Conservation (phyloP, 345 rosid genomes). For the Syzygium jambos region DNA sequence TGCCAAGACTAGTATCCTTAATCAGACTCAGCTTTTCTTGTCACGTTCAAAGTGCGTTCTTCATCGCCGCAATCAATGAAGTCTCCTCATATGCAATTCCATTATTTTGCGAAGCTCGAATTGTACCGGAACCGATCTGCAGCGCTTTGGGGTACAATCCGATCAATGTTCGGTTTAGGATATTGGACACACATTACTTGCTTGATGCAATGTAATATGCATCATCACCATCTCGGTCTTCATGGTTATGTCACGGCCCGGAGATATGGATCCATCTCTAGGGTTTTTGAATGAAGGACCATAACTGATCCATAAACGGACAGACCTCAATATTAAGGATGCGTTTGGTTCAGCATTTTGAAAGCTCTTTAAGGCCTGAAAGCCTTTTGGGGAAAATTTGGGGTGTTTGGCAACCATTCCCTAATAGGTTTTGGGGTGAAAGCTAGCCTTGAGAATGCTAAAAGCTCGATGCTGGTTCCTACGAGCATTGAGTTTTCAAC, state of each 20-base stretch:
- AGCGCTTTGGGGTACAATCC: neutral
- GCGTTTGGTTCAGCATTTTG: too few relatives aligned
- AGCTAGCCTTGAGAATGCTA: too few relatives aligned
- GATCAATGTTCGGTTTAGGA: neutral
- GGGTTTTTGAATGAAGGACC: too few relatives aligned
- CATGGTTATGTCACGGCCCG: neutral
- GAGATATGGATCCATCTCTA: too few relatives aligned
- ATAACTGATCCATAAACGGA: too few relatives aligned
- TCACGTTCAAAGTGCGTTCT: neutral
- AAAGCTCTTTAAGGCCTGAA: too few relatives aligned
- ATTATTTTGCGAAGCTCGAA: neutral
- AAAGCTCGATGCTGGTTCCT: too few relatives aligned
- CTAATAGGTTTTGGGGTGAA: too few relatives aligned
- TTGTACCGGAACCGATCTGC: neutral
- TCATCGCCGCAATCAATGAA: neutral
- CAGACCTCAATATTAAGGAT: too few relatives aligned
- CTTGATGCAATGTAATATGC: neutral
- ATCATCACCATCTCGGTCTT: neutral
- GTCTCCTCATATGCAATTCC: neutral
- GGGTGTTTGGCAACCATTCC: too few relatives aligned
- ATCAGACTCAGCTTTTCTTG: neutral
- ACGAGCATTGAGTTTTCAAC: too few relatives aligned
- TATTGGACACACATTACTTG: neutral
- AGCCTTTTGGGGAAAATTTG: too few relatives aligned
- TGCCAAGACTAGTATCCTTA: neutral